Conservation (phyloP, 306 rosid genomes). For the Lablab purpureus region DNA sequence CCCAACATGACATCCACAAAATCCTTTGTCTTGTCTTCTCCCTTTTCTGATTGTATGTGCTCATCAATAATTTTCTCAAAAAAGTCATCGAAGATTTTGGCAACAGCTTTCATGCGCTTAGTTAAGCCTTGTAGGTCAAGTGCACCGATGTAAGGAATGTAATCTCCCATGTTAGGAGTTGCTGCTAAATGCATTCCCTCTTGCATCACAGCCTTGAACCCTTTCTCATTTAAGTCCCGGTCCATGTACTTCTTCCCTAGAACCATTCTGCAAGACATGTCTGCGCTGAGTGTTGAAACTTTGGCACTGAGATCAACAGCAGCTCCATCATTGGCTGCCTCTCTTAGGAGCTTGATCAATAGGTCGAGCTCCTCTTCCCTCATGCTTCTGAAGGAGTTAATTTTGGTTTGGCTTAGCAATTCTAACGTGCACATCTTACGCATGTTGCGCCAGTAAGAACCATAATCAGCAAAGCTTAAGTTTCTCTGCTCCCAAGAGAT, state of each 20-base stretch:
- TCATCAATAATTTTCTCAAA: slow-evolving; percentile 73
- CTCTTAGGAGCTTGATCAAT: slow-evolving; percentile 47
- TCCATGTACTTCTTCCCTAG: slow-evolving; percentile 66
- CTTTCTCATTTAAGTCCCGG: slow-evolving; percentile 59
- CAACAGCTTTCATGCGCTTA: slow-evolving; percentile 51
- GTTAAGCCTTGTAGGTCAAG: slow-evolving; percentile 73
- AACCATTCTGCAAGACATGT: slow-evolving; percentile 63
- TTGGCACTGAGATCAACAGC: slow-evolving; percentile 61
- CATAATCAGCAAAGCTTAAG: slow-evolving; percentile 55
- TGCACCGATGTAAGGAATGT: slow-evolving; percentile 57
- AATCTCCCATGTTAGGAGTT: slow-evolving; percentile 60
- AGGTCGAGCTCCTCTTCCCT: slow-evolving; percentile 67
- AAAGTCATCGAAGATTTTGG: slow-evolving; percentile 63
- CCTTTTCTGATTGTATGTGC: slow-evolving; percentile 53
- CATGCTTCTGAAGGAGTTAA: slow-evolving; percentile 58
- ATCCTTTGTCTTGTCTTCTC: slow-evolving; percentile 54
- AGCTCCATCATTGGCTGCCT: slow-evolving; percentile 42
- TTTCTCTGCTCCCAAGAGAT: slow-evolving; percentile 58
- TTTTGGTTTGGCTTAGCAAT: slow-evolving; percentile 60
- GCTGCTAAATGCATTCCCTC: slow-evolving; percentile 54
- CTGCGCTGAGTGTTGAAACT: slow-evolving; percentile 44
- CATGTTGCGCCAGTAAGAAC: slow-evolving; percentile 75
- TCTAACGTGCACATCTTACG: slow-evolving; percentile 79
- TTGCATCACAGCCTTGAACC: slow-evolving; percentile 61
- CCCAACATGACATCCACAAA: slow-evolving; percentile 75